Conservation (phyloP, 2,329 filamentous ascomycete genomes). For the Fusarium staphyleae region DNA sequence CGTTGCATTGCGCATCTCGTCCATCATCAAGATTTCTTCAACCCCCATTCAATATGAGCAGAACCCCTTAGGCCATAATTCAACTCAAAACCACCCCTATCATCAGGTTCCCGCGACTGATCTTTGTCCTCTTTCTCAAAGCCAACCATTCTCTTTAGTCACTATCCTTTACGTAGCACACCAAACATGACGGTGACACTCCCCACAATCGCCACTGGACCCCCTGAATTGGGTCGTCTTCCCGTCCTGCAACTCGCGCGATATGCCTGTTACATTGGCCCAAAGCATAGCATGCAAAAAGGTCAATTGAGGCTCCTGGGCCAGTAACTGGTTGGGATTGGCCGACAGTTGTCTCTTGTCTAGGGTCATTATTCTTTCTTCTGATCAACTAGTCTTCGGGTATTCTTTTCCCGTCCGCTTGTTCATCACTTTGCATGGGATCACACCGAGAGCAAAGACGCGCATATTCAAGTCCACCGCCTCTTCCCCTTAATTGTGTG, state of each 20-base stretch:
- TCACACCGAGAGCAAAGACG: no score
- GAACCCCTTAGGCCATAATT: no score
- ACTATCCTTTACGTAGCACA: constrained; percentile 10
- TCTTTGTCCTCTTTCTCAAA: background rate
- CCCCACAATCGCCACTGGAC: constrained; percentile 14
- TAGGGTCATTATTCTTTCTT: constrained; percentile 16
- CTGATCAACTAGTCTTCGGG: constrained; percentile 16
- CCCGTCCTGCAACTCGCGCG: constrained; percentile 11
- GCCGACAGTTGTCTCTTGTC: constrained; percentile 2
- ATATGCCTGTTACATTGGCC: constrained; percentile 25
- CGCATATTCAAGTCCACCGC: no score
- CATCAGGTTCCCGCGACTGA: no score
- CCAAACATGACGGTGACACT: constrained; percentile 12
- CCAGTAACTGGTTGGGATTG: constrained; percentile 8
- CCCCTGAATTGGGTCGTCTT: constrained; percentile 19
- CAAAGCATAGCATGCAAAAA: constrained; percentile 21
- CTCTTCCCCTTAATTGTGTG: no score
- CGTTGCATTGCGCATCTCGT: constrained; percentile 22
- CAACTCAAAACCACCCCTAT: no score
- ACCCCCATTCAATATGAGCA: background rate
- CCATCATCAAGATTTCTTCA: constrained; percentile 18
- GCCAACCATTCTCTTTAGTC: constrained; percentile 8
- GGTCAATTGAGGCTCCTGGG: constrained; percentile 10
- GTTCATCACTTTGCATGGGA: no score
- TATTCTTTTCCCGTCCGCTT: no score